A percentile compares a stretch with the other conserved stretches of the same genome.
These are phyloP conservation scores for Cladorrhinum samala DNA, from an alignment of 495 filamentous ascomycete species.

Conservation along the genomic window DNA sequence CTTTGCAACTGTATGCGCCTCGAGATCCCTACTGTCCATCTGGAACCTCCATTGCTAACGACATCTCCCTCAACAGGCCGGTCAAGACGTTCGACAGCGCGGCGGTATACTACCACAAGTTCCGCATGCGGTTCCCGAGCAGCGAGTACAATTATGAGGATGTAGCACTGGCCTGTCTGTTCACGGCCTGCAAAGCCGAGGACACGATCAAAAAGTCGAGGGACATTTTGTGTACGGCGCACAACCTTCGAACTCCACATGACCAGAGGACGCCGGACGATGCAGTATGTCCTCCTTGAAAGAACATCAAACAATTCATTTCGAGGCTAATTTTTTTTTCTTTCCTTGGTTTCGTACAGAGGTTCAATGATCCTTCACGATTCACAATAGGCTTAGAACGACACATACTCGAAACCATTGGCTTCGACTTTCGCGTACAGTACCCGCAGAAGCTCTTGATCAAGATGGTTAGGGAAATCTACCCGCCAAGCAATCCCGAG, in stretches of 20 bases:
- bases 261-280: conserved; percentile 81
- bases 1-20: conserved; percentile 55
- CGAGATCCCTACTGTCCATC: background rate
- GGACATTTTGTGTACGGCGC: conserved; percentile 84
- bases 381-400: conserved; percentile 83
- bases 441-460: conserved; percentile 77
- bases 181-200: conserved; percentile 93
- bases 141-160: conserved; percentile 65
- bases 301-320: too few relatives aligned
- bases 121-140: conserved; percentile 71
- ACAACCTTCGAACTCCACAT: conserved; percentile 70
- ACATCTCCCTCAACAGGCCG: conserved; percentile 44
- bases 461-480: conserved; percentile 60
- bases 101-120: conserved; percentile 80
- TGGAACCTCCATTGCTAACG: background rate
- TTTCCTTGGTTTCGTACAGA: too few relatives aligned
- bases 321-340: background rate
- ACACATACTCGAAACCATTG: conserved; percentile 85
- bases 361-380: conserved; percentile 70
- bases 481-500: conserved; percentile 14
- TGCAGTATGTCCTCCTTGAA: conserved; percentile 44
- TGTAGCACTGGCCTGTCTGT: conserved; percentile 78
- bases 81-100: conserved; percentile 82
- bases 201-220: conserved; percentile 95
- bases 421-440: conserved; percentile 90